A percentile compares a stretch with the other conserved stretches of the same genome.
phyloP scores from a whole-genome alignment of 257 asterid species.

The Ehretia macrophylla region DNA sequence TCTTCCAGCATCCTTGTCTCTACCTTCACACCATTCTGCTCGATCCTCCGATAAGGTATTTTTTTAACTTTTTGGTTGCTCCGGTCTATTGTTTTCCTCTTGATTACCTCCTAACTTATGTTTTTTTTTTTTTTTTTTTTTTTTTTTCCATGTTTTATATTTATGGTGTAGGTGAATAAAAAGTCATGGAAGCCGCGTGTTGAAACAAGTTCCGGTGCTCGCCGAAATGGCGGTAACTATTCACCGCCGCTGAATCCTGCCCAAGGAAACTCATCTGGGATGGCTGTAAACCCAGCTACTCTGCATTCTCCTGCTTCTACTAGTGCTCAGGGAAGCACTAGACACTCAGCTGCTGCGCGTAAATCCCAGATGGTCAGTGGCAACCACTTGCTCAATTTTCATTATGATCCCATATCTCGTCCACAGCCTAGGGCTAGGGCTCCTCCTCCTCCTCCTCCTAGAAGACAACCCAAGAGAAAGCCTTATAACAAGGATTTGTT shows the following conservation, averaged over 20 bases:
- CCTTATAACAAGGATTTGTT: conserved; percentile 93
- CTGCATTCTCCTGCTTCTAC: conserved; percentile 31
- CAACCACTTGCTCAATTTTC: conserved; percentile 88
- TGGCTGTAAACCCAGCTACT: too few species aligned
- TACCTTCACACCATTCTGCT: conserved; percentile 28
- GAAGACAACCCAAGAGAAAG: conserved; percentile 58
- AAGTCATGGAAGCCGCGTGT: conserved; percentile 21
- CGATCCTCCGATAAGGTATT: conserved; percentile 64
- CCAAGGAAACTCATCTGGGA: conserved; percentile 29
- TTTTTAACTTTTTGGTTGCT: not conserved
- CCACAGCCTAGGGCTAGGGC: conserved; percentile 47
- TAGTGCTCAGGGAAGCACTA: conserved; percentile 29
- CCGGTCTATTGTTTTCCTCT: not conserved
- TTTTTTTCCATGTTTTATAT: too few species aligned
- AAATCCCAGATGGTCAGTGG: conserved; percentile 64
- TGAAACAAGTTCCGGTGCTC: conserved; percentile 25
- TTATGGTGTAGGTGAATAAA: conserved; percentile 43
- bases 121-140: not conserved
- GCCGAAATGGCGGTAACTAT: conserved; percentile 26
- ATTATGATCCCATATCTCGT: conserved; percentile 73
- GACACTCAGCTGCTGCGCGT: conserved; percentile 37
- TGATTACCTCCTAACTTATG: not conserved
- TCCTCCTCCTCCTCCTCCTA: conserved; percentile 46
- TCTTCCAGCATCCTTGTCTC: conserved; percentile 40
- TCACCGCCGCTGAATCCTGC: too few species aligned